Base-by-base conservation (phyloP, 768 basidiomycete genomes). In the Auricularia sp. region DNA sequence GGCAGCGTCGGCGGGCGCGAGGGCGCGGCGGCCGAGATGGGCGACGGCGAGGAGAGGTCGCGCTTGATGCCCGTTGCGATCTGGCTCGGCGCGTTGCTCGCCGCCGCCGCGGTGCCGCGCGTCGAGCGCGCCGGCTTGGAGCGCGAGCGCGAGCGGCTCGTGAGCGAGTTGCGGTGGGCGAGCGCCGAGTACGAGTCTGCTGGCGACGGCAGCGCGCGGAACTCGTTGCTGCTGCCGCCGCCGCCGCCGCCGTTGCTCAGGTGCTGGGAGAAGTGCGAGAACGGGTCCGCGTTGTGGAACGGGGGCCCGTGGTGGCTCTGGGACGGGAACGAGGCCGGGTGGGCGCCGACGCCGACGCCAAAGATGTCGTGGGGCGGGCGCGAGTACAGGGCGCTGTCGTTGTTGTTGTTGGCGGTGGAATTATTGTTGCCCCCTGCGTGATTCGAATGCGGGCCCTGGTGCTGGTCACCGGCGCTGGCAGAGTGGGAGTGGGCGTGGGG, bases 281-380 rank as follows among this genome's bases (percentile, higher is more conserved):
- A 66, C 29, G 42, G 36, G 29, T 34, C 65, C 37, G 65, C 39
- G 39, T 42, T 42, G 39, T 42, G 39, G 39, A 42, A n/a, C 39
- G 45, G 66, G 16, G 18, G 54, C n/a, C 6, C 63, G n/a, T 34
- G 36, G 34, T 42, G 36, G 5, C 33, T 54, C 24, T 63, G 68
- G 34, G 74, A 72, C 14, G 69, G 73, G 69, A 71, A 75, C 21
- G 71, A 73, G 42, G 75, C 73, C 68, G 76, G 72, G 35, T 74
- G 70, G 61, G 76, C 67, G 6, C 80, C 80, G 1, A 82, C 80
- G 62, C 84, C 83, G 70, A 86, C 81, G 73, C 87, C 85, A 47
- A 86, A 86, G 70, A 86, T 83, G 75, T 83, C 81, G 77, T 84
- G 85, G 29, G 67, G 64, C n/a, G 63, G 65, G 63, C 76, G 75